Percentiles rank a stretch among this genome's conserved stretches.
Evolutionary conservation across 306 rosid species (phyloP).

Genomic region (Albizia julibrissin): DNA sequence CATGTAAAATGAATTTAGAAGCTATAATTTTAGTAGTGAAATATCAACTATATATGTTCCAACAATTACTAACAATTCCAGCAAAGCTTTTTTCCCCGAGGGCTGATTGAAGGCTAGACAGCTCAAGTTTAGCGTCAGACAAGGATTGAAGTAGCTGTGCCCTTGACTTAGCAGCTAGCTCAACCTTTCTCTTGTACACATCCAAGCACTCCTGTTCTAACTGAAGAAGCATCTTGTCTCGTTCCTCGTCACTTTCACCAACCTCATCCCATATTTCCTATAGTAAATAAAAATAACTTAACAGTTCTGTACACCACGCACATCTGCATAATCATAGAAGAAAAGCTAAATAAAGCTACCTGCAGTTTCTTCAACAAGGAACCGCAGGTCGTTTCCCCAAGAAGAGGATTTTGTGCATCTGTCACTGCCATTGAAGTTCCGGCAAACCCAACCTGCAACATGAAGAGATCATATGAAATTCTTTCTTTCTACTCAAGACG

Average conservation of each 20-base stretch:
- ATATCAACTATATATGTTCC: slow-evolving; percentile 17
- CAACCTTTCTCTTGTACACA: slow-evolving; percentile 95
- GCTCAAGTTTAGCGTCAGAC: slow-evolving; percentile 79
- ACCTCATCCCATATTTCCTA: slow-evolving; percentile 99
- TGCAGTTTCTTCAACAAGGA: slow-evolving; percentile 89
- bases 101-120: slow-evolving; percentile 83
- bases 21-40: not conserved
- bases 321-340: not conserved
- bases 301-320: slow-evolving; percentile 8
- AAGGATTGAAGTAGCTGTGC: slow-evolving; percentile 88
- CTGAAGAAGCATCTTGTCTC: slow-evolving; percentile 98
- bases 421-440: slow-evolving; percentile 69
- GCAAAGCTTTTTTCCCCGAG: slow-evolving; percentile 75
- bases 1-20: not conserved
- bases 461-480: slow-evolving; percentile 18
- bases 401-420: slow-evolving; percentile 68
- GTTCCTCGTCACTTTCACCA: slow-evolving; percentile 90
- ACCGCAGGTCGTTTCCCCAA: slow-evolving; percentile 82
- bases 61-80: slow-evolving; percentile 43
- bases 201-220: slow-evolving; percentile 95
- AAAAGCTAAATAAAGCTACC: slow-evolving; percentile 45
- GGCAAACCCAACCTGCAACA: slow-evolving; percentile 53
- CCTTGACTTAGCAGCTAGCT: slow-evolving; percentile 92
- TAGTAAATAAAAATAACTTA: slow-evolving; percentile 10
- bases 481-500: not conserved